phyloP scores from a whole-genome alignment of 257 asterid species.

The Plectranthus barbatus region DNA sequence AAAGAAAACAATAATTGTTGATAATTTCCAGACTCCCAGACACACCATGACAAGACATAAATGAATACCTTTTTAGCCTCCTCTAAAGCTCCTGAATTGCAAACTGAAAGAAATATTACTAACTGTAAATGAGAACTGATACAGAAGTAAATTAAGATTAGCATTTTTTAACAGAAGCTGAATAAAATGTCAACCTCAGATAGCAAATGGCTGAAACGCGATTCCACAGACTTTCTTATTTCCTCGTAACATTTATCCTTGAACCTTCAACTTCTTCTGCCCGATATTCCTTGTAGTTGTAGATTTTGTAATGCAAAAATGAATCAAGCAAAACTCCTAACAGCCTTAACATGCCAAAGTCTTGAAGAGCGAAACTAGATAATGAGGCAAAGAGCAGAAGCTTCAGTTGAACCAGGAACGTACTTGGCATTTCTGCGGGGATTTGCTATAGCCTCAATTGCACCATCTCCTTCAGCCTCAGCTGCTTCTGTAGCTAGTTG shows the following conservation, averaged over 20 bases:
- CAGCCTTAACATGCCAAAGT: background rate
- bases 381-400: constrained; percentile 12
- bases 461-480: constrained; percentile 99
- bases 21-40: background rate
- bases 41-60: constrained; percentile 10
- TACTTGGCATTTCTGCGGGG: constrained; percentile 84
- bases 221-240: constrained; percentile 84
- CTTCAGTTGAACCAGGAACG: constrained; percentile 24
- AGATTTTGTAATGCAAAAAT: constrained; percentile 34
- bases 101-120: constrained; percentile 29
- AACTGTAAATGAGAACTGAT: constrained; percentile 12
- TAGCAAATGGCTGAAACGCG: constrained; percentile 71
- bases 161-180: no score
- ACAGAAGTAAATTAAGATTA: constrained; percentile 2
- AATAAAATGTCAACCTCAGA: constrained; percentile 48
- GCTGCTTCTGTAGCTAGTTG: constrained; percentile 96
- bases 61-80: constrained; percentile 76
- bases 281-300: constrained; percentile 48
- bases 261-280: constrained; percentile 71
- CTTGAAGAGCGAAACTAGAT: constrained; percentile 6
- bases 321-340: constrained; percentile 6
- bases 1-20: no score
- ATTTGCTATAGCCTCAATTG: constrained; percentile 70
- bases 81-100: constrained; percentile 75
- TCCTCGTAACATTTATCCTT: constrained; percentile 90